Evolutionary conservation across 352 stramenopile genomes (phyloP).

Genomic region (Pythium diclinum): DNA sequence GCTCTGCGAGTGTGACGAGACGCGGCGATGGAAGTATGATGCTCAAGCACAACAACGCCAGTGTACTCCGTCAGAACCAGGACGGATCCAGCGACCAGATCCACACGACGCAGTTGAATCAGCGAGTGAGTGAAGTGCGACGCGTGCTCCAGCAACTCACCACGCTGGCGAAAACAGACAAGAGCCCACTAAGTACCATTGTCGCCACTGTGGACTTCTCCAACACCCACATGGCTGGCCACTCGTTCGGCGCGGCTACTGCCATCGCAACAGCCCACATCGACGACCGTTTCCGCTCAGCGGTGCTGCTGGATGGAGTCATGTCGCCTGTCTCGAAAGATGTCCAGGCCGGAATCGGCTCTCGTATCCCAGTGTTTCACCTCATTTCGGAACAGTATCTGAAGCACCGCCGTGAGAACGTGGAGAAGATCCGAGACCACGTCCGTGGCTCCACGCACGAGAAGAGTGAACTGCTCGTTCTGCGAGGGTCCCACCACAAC

Average conservation of each 20-base stretch:
- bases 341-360: conserved; percentile 35
- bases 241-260: conserved; percentile 64
- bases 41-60: conserved; percentile 51
- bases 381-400: conserved; percentile 68
- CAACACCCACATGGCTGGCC: conserved; percentile 41
- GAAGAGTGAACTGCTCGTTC: conserved; percentile 33
- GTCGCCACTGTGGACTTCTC: conserved; percentile 32
- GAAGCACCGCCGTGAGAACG: conserved; percentile 43
- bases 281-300: conserved; percentile 41
- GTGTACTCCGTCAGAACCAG: conserved; percentile 38
- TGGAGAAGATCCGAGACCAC: conserved; percentile 37
- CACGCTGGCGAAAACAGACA: not conserved
- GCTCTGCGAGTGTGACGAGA: conserved; percentile 48
- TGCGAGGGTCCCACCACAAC: conserved; percentile 51
- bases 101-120: conserved; percentile 45
- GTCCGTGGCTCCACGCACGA: conserved; percentile 34
- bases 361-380: conserved; percentile 44
- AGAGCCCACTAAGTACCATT: conserved; percentile 16
- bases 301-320: conserved; percentile 56
- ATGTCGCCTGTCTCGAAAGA: conserved; percentile 51
- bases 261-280: conserved; percentile 43
- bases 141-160: conserved; percentile 37
- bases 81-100: conserved; percentile 47
- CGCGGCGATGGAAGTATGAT: conserved; percentile 33
- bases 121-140: conserved; percentile 49